Evolutionary conservation across 208 protist genomes (phyloP).

Genomic region (Acanthamoeba quina): DNA sequence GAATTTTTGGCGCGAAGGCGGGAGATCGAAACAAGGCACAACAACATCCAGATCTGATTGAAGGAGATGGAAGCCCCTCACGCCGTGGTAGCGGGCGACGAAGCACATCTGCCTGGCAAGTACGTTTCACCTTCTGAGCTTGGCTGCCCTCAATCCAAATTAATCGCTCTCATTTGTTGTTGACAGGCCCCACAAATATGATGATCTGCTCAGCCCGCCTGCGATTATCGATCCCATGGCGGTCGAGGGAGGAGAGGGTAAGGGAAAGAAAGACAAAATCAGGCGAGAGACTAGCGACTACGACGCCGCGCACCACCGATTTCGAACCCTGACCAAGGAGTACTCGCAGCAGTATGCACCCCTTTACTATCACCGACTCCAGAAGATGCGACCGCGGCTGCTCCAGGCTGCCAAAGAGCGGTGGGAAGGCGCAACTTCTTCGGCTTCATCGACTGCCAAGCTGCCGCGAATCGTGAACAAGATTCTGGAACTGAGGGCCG

Average conservation of each 20-base stretch:
- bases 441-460: background rate
- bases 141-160: background rate
- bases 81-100: background rate
- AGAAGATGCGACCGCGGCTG: constrained; percentile 28
- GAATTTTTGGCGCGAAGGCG: background rate
- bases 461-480: constrained; percentile 54
- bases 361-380: constrained; percentile 65
- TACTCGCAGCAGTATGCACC: constrained; percentile 65
- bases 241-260: background rate
- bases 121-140: background rate
- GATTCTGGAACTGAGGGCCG: constrained; percentile 78
- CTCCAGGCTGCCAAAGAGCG: constrained; percentile 5
- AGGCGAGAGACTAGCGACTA: background rate
- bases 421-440: background rate
- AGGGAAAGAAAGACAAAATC: constrained; percentile 11
- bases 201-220: background rate
- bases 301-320: background rate
- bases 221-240: constrained; percentile 27
- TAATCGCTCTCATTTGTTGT: no score
- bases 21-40: background rate
- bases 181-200: background rate
- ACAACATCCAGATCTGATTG: background rate
- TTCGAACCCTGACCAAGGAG: constrained; percentile 11
- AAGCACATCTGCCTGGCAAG: background rate
- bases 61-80: background rate